These are phyloP conservation scores for Epichloe bromicola DNA, from an alignment of 2,329 filamentous ascomycete genomes.

Conservation along the genomic window DNA sequence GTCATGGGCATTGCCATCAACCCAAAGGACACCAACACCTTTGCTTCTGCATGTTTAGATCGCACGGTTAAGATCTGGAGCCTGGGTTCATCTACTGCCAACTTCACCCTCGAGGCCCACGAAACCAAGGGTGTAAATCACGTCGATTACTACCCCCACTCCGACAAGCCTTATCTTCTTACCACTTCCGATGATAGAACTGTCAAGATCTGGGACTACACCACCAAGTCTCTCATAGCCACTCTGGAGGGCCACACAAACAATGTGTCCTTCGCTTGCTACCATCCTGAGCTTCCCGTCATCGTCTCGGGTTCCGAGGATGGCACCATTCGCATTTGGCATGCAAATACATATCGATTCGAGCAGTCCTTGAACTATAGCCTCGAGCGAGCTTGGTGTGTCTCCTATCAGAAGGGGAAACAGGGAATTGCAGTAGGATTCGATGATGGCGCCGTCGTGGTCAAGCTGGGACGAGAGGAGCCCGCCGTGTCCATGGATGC, in stretches of 20 bases:
- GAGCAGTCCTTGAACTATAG: conserved; percentile 96
- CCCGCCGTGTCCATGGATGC: conserved; percentile 95
- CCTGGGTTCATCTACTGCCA: conserved; percentile 81
- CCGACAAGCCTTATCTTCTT: conserved; percentile 73
- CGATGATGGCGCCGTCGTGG: conserved; percentile 92
- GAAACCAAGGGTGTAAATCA: conserved; percentile 97
- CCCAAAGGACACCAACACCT: conserved; percentile 87
- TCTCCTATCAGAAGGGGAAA: conserved; percentile 86
- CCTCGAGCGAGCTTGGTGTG: conserved; percentile 93
- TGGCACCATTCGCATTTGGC: conserved; percentile 95
- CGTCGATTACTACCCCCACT: conserved; percentile 75
- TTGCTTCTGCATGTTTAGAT: conserved; percentile 90
- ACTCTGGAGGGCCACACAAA: conserved; percentile 94
- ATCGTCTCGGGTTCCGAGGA: conserved; percentile 98
- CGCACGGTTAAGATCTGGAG: conserved; percentile 98
- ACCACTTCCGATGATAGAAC: conserved; percentile 95
- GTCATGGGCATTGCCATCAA: conserved; percentile 97
- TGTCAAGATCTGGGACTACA: conserved; percentile 98
- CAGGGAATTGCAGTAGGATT: conserved; percentile 94
- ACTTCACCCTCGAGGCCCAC: conserved; percentile 93
- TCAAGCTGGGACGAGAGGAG: conserved; percentile 95
- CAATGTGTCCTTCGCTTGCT: conserved; percentile 96
- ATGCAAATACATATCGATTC: conserved; percentile 91
- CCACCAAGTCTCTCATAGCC: conserved; percentile 91
- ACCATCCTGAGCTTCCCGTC: conserved; percentile 90